Evolutionary conservation across 148 eudicot species (phyloP), one percentile per base, ranked within the genome.

Genomic region (Nepenthes gracilis): DNA sequence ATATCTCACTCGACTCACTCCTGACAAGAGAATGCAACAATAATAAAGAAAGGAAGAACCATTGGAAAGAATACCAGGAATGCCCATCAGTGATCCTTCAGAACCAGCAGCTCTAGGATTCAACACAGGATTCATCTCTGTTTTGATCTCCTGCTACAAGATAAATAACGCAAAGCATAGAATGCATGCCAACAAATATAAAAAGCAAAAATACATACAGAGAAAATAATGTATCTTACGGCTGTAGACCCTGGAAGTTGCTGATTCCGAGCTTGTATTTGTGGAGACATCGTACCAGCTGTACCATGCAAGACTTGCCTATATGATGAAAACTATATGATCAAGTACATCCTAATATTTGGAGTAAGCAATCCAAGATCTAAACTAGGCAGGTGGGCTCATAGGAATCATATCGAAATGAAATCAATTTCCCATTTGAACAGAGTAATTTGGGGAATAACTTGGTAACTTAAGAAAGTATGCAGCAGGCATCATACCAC

Each of bases 251-350:
- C 91, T 8, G 85, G 76, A 77, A 78, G 86, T 72, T 86, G 97
- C 76, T 83, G 99, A 70, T 74, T 81, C 56, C 97, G 92, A 68
- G 84, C 64, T 70, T 83, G 89, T 56, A 94, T 70, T 72, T 84
- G 97, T 0, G 13, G 53, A 49, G 92, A 84, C 83, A 94, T 77
- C 57, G 83, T 79, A 66, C 97, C 95, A 53, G 87, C 85, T 69
- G 95, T 56, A 68, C 96, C 89, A 73, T 86, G 95, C 81, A 89
- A 78, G 67, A 94, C 85, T 84, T 89, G 99, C 74, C 99, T 94
- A n/a, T n/a, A 49, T 49, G 11, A 3, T 49, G n/a, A 11, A 49
- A 49, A 6, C 6, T 6, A 49, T 49, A 11, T 2, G 11, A 49
- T 11, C 11, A 49, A 49, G 79, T 59, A 70, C 73, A n/a, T 35